A percentile compares a stretch with the other conserved stretches of the same genome.
Conservation (phyloP, 768 basidiomycete genomes). For the Tricholoma flavovirens region DNA sequence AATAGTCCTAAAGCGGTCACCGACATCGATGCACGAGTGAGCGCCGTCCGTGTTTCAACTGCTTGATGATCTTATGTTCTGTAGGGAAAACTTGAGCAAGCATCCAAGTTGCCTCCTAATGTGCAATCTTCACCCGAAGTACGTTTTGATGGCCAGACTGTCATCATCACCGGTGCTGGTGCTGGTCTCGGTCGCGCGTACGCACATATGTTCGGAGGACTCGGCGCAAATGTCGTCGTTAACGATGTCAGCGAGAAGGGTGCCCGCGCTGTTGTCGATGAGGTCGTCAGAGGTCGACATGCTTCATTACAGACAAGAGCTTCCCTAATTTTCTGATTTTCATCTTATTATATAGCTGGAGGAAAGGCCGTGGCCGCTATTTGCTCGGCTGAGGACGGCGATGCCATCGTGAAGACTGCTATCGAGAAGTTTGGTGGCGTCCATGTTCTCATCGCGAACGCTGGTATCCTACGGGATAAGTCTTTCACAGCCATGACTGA, state of each 20-base stretch:
- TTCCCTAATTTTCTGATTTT: neutral
- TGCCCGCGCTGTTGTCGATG: constrained; percentile 80
- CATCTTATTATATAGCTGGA: constrained; percentile 48
- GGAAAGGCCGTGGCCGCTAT: constrained; percentile 83
- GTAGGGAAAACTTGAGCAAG: constrained; percentile 54
- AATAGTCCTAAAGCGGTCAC: constrained; percentile 57
- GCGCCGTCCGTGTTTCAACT: constrained; percentile 3
- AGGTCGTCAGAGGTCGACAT: constrained; percentile 64
- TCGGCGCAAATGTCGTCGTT: constrained; percentile 95
- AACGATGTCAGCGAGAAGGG: constrained; percentile 91
- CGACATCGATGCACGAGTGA: constrained; percentile 58
- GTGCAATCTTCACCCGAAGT: constrained; percentile 63
- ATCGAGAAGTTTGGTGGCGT: constrained; percentile 83
- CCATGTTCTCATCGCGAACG: constrained; percentile 88
- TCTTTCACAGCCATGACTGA: constrained; percentile 86
- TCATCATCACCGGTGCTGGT: constrained; percentile 92
- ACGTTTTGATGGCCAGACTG: constrained; percentile 84
- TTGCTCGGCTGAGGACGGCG: constrained; percentile 89
- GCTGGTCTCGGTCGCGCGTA: constrained; percentile 92
- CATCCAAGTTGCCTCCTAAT: constrained; percentile 63
- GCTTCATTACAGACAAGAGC: neutral
- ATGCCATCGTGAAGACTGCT: constrained; percentile 81
- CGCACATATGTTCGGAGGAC: constrained; percentile 83
- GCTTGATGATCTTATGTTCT: neutral
- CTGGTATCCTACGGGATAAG: constrained; percentile 91